Conservation (phyloP, 1,284 basidiomycete genomes). For the Ganoderma resinaceum region DNA sequence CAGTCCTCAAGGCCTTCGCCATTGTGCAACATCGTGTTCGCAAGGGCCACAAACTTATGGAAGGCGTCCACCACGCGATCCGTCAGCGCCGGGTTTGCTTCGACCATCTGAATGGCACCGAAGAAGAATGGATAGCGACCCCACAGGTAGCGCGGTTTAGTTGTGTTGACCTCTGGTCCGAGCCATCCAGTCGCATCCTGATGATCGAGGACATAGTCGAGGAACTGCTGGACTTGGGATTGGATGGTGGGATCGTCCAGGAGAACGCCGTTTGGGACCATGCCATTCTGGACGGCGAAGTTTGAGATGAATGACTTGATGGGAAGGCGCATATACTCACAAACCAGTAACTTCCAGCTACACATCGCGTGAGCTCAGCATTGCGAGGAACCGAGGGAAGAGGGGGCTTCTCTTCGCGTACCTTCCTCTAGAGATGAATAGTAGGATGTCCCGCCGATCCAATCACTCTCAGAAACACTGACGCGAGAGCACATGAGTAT, state of each 20-base stretch:
- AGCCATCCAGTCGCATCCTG: constrained; percentile 65
- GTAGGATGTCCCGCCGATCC: constrained; percentile 56
- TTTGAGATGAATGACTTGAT: neutral
- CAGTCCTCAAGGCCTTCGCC: constrained; percentile 59
- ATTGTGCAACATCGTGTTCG: constrained; percentile 61
- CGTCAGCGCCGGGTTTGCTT: constrained; percentile 52
- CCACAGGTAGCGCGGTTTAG: constrained; percentile 62
- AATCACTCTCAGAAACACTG: constrained; percentile 57
- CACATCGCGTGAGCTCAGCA: constrained; percentile 3
- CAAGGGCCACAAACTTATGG: constrained; percentile 59
- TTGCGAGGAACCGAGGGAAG: neutral
- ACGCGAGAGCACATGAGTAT: neutral
- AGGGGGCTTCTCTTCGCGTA: constrained; percentile 28
- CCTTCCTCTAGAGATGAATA: constrained; percentile 66
- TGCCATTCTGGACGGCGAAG: constrained; percentile 50
- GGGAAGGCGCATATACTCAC: constrained; percentile 41
- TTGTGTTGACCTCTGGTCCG: constrained; percentile 61
- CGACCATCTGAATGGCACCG: constrained; percentile 61
- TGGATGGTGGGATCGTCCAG: constrained; percentile 54
- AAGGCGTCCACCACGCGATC: constrained; percentile 53
- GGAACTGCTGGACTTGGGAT: constrained; percentile 54
- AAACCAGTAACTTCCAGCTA: constrained; percentile 69
- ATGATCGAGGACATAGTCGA: constrained; percentile 60
- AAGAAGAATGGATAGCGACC: constrained; percentile 66
- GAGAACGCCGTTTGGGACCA: constrained; percentile 59